phyloP scores from a whole-genome alignment of 495 filamentous ascomycete species.

The Aspergillus sclerotioniger region DNA sequence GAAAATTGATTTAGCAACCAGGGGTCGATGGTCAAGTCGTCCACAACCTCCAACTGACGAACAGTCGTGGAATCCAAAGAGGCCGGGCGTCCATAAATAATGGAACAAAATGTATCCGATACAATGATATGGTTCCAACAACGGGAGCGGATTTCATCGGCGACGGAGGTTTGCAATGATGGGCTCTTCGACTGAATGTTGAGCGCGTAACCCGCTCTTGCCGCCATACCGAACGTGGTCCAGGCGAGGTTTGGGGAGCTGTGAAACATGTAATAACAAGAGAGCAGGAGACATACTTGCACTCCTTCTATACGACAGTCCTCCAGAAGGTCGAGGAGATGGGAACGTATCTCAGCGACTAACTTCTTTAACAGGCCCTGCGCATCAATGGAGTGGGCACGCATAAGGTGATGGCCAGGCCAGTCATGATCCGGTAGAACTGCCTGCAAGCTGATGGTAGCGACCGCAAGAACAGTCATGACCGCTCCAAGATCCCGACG shows the following conservation, averaged over 20 bases:
- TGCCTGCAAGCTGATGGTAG: slow-evolving; percentile 19
- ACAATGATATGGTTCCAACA: slow-evolving; percentile 24
- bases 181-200: slow-evolving; percentile 3
- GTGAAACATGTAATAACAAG: slow-evolving; percentile 21
- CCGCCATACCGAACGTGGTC: background rate
- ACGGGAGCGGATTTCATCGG: slow-evolving; percentile 17
- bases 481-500: slow-evolving; percentile 19
- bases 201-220: background rate
- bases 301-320: slow-evolving; percentile 21
- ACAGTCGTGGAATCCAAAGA: slow-evolving; percentile 18
- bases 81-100: slow-evolving; percentile 20
- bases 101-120: slow-evolving; percentile 20
- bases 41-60: slow-evolving; percentile 4
- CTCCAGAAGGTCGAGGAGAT: slow-evolving; percentile 19
- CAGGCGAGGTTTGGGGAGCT: slow-evolving; percentile 21
- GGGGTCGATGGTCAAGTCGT: background rate
- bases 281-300: slow-evolving; percentile 19
- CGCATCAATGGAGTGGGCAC: background rate
- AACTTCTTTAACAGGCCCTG: slow-evolving; percentile 11
- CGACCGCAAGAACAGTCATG: slow-evolving; percentile 18
- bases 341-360: slow-evolving; percentile 17
- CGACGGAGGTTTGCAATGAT: background rate
- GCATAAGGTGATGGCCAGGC: background rate
- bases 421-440: slow-evolving; percentile 18
- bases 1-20: background rate